Evolutionary conservation across 1,284 basidiomycete genomes (phyloP).

Genomic region (Austroboletus niveus): DNA sequence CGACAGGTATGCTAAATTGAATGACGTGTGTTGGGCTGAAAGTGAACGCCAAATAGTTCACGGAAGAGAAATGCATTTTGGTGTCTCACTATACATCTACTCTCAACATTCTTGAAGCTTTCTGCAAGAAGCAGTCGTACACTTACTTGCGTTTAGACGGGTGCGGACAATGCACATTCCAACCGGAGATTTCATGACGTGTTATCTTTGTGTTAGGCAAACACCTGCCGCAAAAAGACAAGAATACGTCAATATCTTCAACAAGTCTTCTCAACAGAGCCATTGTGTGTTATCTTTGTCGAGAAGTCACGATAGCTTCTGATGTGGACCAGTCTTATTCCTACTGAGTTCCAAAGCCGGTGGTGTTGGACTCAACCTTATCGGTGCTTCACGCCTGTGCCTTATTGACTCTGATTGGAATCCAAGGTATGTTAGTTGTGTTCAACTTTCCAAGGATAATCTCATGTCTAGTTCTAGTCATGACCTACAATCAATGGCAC

Average conservation of each 20-base stretch:
- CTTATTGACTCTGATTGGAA: slow-evolving; percentile 96
- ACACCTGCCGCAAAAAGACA: slow-evolving; percentile 82
- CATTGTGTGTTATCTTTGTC: slow-evolving; percentile 52
- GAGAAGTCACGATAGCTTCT: slow-evolving; percentile 5
- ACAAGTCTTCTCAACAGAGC: slow-evolving; percentile 65
- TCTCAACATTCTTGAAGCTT: slow-evolving; percentile 87
- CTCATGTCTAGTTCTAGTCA: slow-evolving; percentile 46
- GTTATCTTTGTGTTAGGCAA: slow-evolving; percentile 45
- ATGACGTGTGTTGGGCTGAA: background rate
- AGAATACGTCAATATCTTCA: slow-evolving; percentile 80
- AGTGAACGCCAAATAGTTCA: slow-evolving; percentile 43
- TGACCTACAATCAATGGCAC: slow-evolving; percentile 96
- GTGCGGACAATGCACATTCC: slow-evolving; percentile 37
- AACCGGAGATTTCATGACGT: background rate
- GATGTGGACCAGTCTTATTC: slow-evolving; percentile 71
- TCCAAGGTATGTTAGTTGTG: slow-evolving; percentile 57
- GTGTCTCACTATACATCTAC: slow-evolving; percentile 92
- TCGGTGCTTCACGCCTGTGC: slow-evolving; percentile 84
- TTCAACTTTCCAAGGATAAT: background rate
- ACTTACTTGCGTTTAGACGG: slow-evolving; percentile 88
- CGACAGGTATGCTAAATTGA: slow-evolving; percentile 44
- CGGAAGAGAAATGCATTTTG: slow-evolving; percentile 91
- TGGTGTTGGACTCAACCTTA: slow-evolving; percentile 92
- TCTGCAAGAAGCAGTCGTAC: slow-evolving; percentile 77
- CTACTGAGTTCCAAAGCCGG: slow-evolving; percentile 94